These are phyloP conservation scores for Trichosporon ovoides DNA, from an alignment of 1,284 basidiomycete genomes.

Conservation along the genomic window DNA sequence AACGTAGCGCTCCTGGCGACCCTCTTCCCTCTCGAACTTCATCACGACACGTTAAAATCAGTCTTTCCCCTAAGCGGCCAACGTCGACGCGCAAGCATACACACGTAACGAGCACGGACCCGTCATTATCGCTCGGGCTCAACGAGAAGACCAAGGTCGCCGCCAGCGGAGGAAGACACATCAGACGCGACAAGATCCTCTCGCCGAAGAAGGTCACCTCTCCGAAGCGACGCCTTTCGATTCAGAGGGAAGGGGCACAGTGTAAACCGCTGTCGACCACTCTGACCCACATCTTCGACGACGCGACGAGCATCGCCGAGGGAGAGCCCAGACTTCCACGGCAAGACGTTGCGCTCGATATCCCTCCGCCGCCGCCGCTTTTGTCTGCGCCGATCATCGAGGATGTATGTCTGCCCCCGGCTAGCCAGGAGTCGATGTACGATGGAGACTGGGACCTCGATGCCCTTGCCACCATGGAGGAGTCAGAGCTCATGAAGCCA, in stretches of 20 bases:
- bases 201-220: not conserved
- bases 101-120: no score
- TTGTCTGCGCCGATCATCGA: not conserved
- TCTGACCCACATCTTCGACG: not conserved
- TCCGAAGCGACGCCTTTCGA: not conserved
- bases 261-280: not conserved
- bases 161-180: no score
- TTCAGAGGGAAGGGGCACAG: not conserved
- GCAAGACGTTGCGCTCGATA: not conserved
- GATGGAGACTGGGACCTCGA: slow-evolving; percentile 39
- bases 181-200: not conserved
- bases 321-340: not conserved
- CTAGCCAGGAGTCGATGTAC: slow-evolving; percentile 21
- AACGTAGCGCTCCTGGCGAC: no score
- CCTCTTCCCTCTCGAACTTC: not conserved
- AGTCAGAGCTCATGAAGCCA: slow-evolving; percentile 21
- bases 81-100: no score
- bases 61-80: not conserved
- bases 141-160: no score
- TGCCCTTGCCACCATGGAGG: slow-evolving; percentile 33
- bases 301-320: not conserved
- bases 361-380: not conserved
- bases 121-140: no score
- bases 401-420: not conserved
- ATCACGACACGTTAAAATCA: not conserved